phyloP scores from a whole-genome alignment of 2,329 filamentous ascomycete species.

The Alternaria sp. region DNA sequence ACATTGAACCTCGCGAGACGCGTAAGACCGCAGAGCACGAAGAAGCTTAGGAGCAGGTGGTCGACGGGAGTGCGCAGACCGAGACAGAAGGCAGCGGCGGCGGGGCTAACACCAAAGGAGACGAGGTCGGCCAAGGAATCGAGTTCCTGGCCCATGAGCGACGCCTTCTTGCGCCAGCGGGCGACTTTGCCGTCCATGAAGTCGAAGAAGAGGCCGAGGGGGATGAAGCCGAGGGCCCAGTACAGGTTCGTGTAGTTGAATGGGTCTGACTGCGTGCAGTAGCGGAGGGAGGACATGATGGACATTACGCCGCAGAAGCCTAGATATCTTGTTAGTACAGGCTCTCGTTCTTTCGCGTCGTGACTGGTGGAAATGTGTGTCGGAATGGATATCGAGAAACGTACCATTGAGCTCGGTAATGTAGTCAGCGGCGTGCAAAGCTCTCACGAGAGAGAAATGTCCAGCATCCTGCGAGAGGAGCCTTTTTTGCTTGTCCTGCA shows the following conservation, averaged over 20 bases:
- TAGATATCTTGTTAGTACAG: constrained; percentile 34
- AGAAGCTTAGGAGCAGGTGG: constrained; percentile 81
- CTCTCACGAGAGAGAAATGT: constrained; percentile 69
- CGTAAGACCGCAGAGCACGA: constrained; percentile 92
- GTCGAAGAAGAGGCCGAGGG: constrained; percentile 89
- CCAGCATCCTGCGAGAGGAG: constrained; percentile 72
- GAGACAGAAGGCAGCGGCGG: constrained; percentile 84
- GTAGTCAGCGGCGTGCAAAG: constrained; percentile 79
- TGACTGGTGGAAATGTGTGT: not conserved
- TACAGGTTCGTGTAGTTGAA: constrained; percentile 73
- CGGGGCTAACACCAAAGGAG: constrained; percentile 92
- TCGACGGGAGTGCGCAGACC: constrained; percentile 85
- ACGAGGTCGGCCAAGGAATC: constrained; percentile 96
- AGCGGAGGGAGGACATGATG: constrained; percentile 91
- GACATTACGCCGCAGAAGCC: constrained; percentile 93
- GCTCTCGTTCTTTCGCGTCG: not conserved
- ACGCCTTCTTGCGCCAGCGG: constrained; percentile 95
- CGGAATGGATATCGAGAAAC: not conserved
- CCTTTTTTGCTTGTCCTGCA: constrained; percentile 76
- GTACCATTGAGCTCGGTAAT: constrained; percentile 81
- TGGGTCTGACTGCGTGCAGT: constrained; percentile 76
- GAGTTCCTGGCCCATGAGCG: constrained; percentile 95
- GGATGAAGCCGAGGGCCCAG: constrained; percentile 83
- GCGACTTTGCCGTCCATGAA: constrained; percentile 98
- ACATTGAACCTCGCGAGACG: constrained; percentile 97